phyloP scores from a whole-genome alignment of 1,284 basidiomycete genomes.

The Leucoagaricus sp. region DNA sequence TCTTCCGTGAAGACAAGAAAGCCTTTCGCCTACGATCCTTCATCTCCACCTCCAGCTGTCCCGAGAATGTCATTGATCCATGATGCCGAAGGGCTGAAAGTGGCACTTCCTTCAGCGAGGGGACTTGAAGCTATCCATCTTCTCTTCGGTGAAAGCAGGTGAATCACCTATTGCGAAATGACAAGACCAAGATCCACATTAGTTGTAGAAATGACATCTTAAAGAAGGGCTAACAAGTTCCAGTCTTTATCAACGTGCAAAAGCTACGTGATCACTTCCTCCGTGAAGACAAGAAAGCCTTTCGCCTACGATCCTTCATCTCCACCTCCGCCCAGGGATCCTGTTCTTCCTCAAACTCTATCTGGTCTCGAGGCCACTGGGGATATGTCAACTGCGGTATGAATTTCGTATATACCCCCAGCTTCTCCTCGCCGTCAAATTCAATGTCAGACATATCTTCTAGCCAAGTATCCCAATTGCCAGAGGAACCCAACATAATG shows the following conservation, averaged over 20 bases:
- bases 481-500: constrained; percentile 3
- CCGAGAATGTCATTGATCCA: too few species aligned
- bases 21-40: not conserved
- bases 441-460: not conserved
- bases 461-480: constrained; percentile 4
- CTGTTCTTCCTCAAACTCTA: not conserved
- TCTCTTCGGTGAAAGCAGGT: too few species aligned
- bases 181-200: too few species aligned
- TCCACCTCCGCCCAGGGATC: not conserved
- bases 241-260: too few species aligned
- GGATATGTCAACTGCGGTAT: constrained; percentile 1
- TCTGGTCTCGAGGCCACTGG: constrained; percentile 3
- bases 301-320: not conserved
- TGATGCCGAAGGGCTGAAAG: too few species aligned
- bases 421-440: not conserved
- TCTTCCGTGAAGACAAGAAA: not conserved
- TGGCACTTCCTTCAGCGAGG: too few species aligned
- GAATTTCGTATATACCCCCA: not conserved
- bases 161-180: too few species aligned
- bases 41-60: not conserved
- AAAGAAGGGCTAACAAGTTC: too few species aligned
- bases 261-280: not conserved
- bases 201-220: too few species aligned
- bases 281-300: not conserved
- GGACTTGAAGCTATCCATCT: too few species aligned